Conservation (phyloP, 192 early-diverging fungal species). For the Powellomyces hirtus region DNA sequence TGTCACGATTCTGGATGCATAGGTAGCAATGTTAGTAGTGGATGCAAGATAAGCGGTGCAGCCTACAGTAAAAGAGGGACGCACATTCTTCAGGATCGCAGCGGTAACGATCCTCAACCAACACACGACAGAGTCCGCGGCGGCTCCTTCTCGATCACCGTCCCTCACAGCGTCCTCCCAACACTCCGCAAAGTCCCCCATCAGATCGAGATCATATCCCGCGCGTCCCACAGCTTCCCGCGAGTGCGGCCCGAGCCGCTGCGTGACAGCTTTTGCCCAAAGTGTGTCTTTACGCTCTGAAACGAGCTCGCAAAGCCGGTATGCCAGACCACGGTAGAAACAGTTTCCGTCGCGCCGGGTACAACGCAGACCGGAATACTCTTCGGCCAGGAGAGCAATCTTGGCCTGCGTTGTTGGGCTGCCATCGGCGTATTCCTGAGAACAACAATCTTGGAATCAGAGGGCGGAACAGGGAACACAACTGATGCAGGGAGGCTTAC, state of each 20-base stretch:
- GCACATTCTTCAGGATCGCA: slow-evolving; percentile 45
- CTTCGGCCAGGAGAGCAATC: not conserved
- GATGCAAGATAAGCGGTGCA: not conserved
- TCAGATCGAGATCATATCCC: slow-evolving; percentile 43
- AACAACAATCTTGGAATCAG: not conserved
- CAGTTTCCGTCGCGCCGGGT: slow-evolving; percentile 49
- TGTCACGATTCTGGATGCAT: slow-evolving; percentile 48
- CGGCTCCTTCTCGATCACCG: slow-evolving; percentile 35
- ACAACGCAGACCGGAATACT: slow-evolving; percentile 5
- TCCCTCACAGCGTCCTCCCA: slow-evolving; percentile 34
- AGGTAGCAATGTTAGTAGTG: not conserved
- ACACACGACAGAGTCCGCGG: slow-evolving; percentile 53
- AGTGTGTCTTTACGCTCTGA: not conserved
- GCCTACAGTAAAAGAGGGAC: not conserved
- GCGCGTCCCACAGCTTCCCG: not conserved
- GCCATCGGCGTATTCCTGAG: not conserved
- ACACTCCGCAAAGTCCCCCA: slow-evolving; percentile 52
- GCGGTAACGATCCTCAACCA: slow-evolving; percentile 51
- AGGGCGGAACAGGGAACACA: too few relatives aligned
- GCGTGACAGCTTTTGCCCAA: slow-evolving; percentile 36
- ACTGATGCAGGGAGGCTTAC: slow-evolving; percentile 30
- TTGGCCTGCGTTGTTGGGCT: not conserved
- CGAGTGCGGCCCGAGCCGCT: slow-evolving; percentile 3
- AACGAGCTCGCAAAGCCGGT: slow-evolving; percentile 43
- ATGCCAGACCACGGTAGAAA: slow-evolving; percentile 56